These are phyloP conservation scores for Trichoderma parareesei DNA, from an alignment of 495 filamentous ascomycete genomes.

Conservation along the genomic window DNA sequence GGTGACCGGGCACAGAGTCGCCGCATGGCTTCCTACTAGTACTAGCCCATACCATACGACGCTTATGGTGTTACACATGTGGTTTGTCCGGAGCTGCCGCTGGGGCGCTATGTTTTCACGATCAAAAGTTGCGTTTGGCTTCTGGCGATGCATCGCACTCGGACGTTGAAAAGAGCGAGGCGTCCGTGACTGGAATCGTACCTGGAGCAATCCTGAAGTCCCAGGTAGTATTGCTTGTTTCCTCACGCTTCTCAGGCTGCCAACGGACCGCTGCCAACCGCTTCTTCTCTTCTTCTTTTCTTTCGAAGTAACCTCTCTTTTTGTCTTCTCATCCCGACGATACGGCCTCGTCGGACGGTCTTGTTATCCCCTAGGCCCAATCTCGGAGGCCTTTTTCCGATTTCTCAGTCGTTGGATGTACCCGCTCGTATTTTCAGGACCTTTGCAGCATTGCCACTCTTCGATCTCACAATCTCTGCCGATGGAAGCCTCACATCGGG, in stretches of 20 bases:
- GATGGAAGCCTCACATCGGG: not conserved
- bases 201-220: not conserved
- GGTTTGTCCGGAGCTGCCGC: not conserved
- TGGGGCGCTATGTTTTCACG: not conserved
- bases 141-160: slow-evolving; percentile 2
- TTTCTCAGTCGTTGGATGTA: not conserved
- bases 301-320: not conserved
- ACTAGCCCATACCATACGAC: not conserved
- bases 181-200: not conserved
- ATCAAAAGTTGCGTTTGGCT: slow-evolving; percentile 1
- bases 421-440: not conserved
- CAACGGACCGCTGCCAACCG: not conserved
- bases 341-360: not conserved
- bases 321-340: not conserved
- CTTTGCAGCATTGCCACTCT: not conserved
- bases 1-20: slow-evolving; percentile 49
- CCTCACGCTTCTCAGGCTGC: not conserved
- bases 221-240: slow-evolving; percentile 1
- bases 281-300: not conserved
- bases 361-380: not conserved
- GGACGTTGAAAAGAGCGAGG: not conserved
- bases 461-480: not conserved
- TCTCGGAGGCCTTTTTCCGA: not conserved
- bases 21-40: slow-evolving; percentile 65
- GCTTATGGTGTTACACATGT: not conserved